phyloP scores from a whole-genome alignment of 2,329 filamentous ascomycete species.

The Colletotrichum chlorophyti region DNA sequence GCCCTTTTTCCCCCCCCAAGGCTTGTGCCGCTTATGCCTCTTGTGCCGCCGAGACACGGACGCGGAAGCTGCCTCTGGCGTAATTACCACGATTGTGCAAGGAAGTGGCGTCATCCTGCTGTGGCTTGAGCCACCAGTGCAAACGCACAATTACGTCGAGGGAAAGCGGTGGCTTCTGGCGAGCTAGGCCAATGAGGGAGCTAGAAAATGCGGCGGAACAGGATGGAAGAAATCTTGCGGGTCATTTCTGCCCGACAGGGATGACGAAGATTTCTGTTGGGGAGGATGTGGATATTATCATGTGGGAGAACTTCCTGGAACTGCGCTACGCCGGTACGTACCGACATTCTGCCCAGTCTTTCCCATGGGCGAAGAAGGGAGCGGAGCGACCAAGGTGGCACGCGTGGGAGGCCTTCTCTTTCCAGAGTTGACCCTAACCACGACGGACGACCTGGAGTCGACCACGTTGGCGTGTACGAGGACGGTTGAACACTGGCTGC shows the following conservation, averaged over 20 bases:
- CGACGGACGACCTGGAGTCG: not conserved
- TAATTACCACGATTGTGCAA: constrained; percentile 17
- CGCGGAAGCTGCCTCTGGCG: not conserved
- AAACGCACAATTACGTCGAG: constrained; percentile 26
- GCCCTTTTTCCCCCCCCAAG: no score
- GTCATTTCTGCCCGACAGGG: constrained; percentile 22
- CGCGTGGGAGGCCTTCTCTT: not conserved
- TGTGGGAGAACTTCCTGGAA: not conserved
- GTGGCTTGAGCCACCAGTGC: constrained; percentile 18
- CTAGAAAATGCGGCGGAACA: not conserved
- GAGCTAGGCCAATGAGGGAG: not conserved
- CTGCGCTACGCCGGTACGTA: constrained; percentile 10
- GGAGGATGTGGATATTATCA: constrained; percentile 16
- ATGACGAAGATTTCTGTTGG: constrained; percentile 26
- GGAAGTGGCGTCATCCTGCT: constrained; percentile 21
- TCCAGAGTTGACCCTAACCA: not conserved
- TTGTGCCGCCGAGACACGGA: not conserved
- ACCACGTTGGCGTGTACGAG: not conserved
- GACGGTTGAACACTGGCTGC: constrained; percentile 11
- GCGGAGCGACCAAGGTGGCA: no score
- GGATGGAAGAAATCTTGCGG: constrained; percentile 11
- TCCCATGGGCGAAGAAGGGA: no score
- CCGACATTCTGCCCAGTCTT: not conserved
- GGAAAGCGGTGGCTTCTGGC: not conserved
- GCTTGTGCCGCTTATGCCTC: not conserved